phyloP scores from a whole-genome alignment of 2,329 filamentous ascomycete genomes.

The Colletotrichum orbiculare region DNA sequence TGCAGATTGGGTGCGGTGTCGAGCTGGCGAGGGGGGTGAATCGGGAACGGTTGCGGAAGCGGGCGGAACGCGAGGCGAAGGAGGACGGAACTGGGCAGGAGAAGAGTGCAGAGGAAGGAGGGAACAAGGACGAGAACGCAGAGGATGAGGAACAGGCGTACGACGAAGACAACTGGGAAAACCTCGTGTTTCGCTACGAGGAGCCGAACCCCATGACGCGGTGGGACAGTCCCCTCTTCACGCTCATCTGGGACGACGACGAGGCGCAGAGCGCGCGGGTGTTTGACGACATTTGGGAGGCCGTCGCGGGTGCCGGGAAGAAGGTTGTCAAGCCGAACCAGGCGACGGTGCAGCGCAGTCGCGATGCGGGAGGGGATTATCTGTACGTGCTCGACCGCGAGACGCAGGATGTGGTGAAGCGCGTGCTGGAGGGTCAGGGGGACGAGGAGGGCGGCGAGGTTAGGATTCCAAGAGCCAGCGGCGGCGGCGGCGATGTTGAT shows the following conservation, averaged over 20 bases:
- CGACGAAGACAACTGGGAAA: conserved; percentile 74
- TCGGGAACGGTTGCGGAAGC: conserved; percentile 61
- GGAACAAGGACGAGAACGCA: conserved; percentile 39
- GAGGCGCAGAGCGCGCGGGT: conserved; percentile 65
- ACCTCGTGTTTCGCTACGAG: conserved; percentile 84
- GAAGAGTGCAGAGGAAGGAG: conserved; percentile 48
- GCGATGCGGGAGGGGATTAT: conserved; percentile 77
- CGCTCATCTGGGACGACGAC: conserved; percentile 80
- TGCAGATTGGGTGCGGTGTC: conserved; percentile 70
- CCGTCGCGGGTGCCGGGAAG: conserved; percentile 70
- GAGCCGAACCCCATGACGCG: conserved; percentile 87
- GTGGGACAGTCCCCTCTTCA: conserved; percentile 88
- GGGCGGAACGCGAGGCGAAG: conserved; percentile 30
- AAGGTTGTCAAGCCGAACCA: conserved; percentile 79
- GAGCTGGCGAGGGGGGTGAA: conserved; percentile 70
- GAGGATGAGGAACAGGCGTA: conserved; percentile 57
- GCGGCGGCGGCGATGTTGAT: conserved; percentile 44
- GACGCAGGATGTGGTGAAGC: conserved; percentile 80
- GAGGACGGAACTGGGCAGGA: conserved; percentile 44
- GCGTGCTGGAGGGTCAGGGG: conserved; percentile 76
- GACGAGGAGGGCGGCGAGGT: conserved; percentile 71
- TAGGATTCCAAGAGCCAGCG: conserved; percentile 51
- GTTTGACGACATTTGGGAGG: conserved; percentile 79
- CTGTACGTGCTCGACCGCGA: conserved; percentile 83
- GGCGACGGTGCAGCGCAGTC: conserved; percentile 73